Conservation (phyloP, 2,329 filamentous ascomycete species). For the Phymatotrichopsis omnivora region DNA sequence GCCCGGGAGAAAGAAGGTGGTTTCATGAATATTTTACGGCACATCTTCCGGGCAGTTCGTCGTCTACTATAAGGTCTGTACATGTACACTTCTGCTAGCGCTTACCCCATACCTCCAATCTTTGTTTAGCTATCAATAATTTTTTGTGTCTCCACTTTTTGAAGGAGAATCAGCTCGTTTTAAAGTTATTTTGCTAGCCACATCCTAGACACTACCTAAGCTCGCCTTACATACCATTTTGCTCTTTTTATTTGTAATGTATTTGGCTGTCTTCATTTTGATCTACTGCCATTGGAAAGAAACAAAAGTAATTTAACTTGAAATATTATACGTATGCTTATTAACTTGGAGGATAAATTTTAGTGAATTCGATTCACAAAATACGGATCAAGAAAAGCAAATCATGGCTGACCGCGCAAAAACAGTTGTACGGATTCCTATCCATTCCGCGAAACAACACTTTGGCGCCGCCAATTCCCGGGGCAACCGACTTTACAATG, state of each 20-base stretch:
- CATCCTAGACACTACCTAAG: not conserved
- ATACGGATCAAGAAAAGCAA: conserved; percentile 7
- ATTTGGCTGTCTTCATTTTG: not conserved
- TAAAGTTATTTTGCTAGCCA: no score
- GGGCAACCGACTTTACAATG: conserved; percentile 79
- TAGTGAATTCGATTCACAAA: not conserved
- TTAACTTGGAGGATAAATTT: not conserved
- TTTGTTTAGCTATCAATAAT: conserved; percentile 1
- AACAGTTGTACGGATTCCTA: conserved; percentile 87
- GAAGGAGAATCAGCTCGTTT: no score
- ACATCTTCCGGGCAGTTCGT: conserved; percentile 86
- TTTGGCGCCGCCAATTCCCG: conserved; percentile 72
- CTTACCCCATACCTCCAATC: conserved; percentile 44
- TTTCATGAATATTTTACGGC: conserved; percentile 99
- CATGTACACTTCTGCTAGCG: no score
- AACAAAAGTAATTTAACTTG: not conserved
- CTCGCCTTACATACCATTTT: not conserved
- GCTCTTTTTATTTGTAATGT: not conserved
- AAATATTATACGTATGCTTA: not conserved
- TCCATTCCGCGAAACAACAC: conserved; percentile 91
- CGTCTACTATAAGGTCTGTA: no score
- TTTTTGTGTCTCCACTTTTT: not conserved
- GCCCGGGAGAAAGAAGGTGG: conserved; percentile 36
- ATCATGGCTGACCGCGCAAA: conserved; percentile 34
- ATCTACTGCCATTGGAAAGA: not conserved